Base-by-base conservation (phyloP, 108 stramenopile species). In the Nannochloropsis granulata region DNA sequence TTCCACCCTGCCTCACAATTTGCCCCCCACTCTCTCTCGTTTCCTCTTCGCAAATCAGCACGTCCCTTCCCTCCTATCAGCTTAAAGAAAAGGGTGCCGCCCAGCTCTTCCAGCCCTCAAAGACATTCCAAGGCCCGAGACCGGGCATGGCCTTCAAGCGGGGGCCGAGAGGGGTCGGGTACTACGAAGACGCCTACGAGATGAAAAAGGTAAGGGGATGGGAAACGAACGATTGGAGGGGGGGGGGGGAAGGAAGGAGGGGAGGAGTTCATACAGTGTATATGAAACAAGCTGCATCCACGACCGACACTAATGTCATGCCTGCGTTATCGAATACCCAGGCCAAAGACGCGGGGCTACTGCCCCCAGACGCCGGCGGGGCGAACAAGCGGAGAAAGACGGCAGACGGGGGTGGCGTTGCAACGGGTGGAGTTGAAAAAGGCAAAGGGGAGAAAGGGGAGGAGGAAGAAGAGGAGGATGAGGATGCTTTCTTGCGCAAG, bases 131-230 rank as follows among this genome's bases (percentile, higher is more conserved):
- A 80, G 90, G 90, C 12, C 34, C 44, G 42, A 83, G 45, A 43
- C 85, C 42, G 42, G 90, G 90, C 11, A 89, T 88, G 25, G 82
- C 83, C 13, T 90, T 90, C 87, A 86, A 86, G 79, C 88, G 44
- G 81, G 89, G 90, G 13, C 25, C 43, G 8, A 82, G 85, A 45
- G 88, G 89, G 0, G 23, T 88, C 25, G 90, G 90, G 43, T 90
- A 90, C 44, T 89, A 90, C 81, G 24, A 83, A 25, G 90, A 90
- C 44, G 83, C n/a, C n/a, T 71, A 71, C 56, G 56, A 71, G n/a
- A 71, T 71, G 56, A 71, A 71, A n/a, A 71, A 71, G 56, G 56
- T 71, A 71, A n/a, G n/a, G 56, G 10, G 56, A 71, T 24, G 25
- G 56, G 56, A 71, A 71, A 11, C 11, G 56, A 71, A 71, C 21